A percentile compares a stretch with the other conserved stretches of the same genome.
Evolutionary conservation across 306 rosid genomes (phyloP).

Genomic region (Potentilla sterilis): DNA sequence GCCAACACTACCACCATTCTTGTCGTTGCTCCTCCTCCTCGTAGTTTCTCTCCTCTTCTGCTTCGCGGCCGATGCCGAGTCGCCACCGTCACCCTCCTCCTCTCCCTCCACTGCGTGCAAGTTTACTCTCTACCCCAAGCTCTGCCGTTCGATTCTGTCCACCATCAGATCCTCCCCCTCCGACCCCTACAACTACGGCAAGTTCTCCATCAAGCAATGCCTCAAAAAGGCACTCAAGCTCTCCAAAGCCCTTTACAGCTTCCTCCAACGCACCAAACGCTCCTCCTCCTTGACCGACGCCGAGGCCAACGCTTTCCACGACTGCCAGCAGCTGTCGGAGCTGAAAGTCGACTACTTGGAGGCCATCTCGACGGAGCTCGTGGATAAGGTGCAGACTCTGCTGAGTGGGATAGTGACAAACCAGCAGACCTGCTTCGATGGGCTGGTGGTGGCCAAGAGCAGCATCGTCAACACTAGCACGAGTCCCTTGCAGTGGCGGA

Average conservation of each 20-base stretch:
- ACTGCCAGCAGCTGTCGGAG: constrained; percentile 53
- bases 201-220: constrained; percentile 63
- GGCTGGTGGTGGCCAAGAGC: constrained; percentile 46
- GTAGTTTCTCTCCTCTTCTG: background rate
- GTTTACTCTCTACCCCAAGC: constrained; percentile 64
- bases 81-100: background rate
- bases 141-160: constrained; percentile 71
- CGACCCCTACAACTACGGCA: constrained; percentile 59
- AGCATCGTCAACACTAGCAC: constrained; percentile 20
- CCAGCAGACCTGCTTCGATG: constrained; percentile 74
- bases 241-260: constrained; percentile 29
- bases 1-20: background rate
- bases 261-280: constrained; percentile 23
- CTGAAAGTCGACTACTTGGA: constrained; percentile 56
- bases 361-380: constrained; percentile 35
- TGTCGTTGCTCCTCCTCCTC: background rate
- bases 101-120: constrained; percentile 48
- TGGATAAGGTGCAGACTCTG: constrained; percentile 43
- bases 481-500: too few species aligned
- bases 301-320: constrained; percentile 48
- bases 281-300: constrained; percentile 14
- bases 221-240: constrained; percentile 54
- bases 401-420: constrained; percentile 76
- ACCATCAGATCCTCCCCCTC: constrained; percentile 47
- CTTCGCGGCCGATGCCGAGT: background rate